Base-by-base conservation (phyloP, 2,329 filamentous ascomycete genomes). In the Kalmusia sp. region DNA sequence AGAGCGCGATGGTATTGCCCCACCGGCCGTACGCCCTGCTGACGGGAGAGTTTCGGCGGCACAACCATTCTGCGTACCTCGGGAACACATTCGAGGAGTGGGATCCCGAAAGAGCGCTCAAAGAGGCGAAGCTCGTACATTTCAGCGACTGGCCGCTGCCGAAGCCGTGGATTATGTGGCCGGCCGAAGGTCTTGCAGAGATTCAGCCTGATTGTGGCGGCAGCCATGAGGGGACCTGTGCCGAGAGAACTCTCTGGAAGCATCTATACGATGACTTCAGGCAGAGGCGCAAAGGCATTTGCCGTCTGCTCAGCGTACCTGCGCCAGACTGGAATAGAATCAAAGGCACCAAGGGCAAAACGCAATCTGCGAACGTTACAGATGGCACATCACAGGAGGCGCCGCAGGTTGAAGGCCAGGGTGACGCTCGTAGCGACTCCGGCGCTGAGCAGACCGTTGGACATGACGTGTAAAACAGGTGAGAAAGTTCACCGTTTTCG, bases 121-220 rank as follows among this genome's bases (percentile, higher is more conserved):
- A 79, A 12, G 85, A 89, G 62, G 84, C 86, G 6, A 89, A 88
- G 57, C 79, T 88, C 4, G 76, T 91, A 2, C 88, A 91, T 68
- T 91, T 90, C 68, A 87, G 84, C 11, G 88, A 91, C 64, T 89
- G 84, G 84, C 88, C 88, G 1, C 62, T 89, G 5, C 86, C 87
- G 0, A 91, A 91, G 59, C 84, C 84, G 2, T 86, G 84, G 83
- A 70, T 84, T 44, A 75, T 79, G 74, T 79, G 75, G 74, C 71
- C 76, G 11, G 47, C 65, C 12, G 70, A 76, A 24, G 71, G 74
- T 15, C 57, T 79, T 2, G 65, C 68, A 41, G 75, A 79, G 51
- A 73, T 79, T 58, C 76, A 79, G 67, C 79, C 79, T 1, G 73
- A 77, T 51, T 81, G 79, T 49, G 72, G 65, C 2, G 71, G 69